These are phyloP conservation scores for Neoarthrinium moseri DNA, from an alignment of 2,329 filamentous ascomycete species.

Conservation along the genomic window DNA sequence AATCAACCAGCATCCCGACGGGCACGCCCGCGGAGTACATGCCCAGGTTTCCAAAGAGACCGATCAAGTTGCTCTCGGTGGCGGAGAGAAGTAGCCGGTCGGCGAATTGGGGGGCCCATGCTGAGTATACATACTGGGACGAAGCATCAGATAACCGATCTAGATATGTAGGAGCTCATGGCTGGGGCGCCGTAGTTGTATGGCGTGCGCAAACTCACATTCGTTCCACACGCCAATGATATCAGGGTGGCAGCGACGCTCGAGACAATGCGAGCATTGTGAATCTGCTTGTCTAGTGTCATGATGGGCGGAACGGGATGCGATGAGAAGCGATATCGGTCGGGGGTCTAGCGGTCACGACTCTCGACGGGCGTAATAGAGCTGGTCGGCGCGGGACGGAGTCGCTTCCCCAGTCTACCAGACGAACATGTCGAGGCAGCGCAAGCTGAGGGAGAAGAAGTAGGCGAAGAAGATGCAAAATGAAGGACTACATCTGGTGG, in stretches of 20 bases:
- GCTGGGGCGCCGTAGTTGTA: no score
- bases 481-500: not conserved
- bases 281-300: conserved; percentile 49
- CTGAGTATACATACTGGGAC: conserved; percentile 92
- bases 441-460: not conserved
- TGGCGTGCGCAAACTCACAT: conserved; percentile 54
- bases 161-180: not conserved
- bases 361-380: not conserved
- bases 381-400: no score
- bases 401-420: no score
- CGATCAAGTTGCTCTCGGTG: conserved; percentile 92
- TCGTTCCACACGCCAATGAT: conserved; percentile 87
- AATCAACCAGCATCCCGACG: conserved; percentile 83
- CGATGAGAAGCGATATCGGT: conserved; percentile 4
- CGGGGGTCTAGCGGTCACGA: not conserved
- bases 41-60: conserved; percentile 80
- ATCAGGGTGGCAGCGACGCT: conserved; percentile 83
- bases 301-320: conserved; percentile 19
- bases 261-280: conserved; percentile 72
- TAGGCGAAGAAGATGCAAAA: not conserved
- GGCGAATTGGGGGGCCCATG: conserved; percentile 95
- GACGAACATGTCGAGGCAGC: no score
- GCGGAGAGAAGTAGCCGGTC: conserved; percentile 81
- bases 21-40: conserved; percentile 94
- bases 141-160: conserved; percentile 9